Conservation (phyloP, 495 filamentous ascomycete genomes). For the Parmelia sp. region DNA sequence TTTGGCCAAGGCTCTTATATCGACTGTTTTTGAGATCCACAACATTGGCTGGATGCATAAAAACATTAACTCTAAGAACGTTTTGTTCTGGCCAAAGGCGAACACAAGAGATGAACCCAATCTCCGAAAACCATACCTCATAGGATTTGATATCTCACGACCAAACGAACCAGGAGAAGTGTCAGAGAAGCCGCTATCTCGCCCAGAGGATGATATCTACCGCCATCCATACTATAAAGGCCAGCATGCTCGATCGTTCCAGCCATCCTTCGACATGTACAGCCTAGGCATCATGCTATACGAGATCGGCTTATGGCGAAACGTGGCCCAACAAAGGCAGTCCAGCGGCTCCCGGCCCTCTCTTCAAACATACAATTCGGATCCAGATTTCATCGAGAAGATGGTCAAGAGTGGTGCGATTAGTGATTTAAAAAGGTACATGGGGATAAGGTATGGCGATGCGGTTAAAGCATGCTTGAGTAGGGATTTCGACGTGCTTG, state of each 20-base stretch:
- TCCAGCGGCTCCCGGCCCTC: background rate
- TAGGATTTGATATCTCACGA: conserved; percentile 33
- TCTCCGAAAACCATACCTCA: conserved; percentile 26
- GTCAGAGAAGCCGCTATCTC: conserved; percentile 23
- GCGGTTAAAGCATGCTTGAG: too few relatives aligned
- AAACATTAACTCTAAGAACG: conserved; percentile 32
- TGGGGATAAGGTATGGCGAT: background rate
- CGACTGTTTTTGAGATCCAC: conserved; percentile 32
- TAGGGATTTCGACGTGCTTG: too few relatives aligned
- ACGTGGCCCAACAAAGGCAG: background rate
- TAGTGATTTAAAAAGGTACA: background rate
- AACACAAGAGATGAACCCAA: conserved; percentile 7
- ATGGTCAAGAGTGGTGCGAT: background rate
- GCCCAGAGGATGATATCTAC: conserved; percentile 32
- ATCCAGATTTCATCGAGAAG: background rate
- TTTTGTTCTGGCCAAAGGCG: conserved; percentile 31
- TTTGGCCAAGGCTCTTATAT: conserved; percentile 25
- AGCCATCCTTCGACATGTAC: conserved; percentile 32
- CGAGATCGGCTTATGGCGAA: conserved; percentile 31
- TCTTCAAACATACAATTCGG: background rate
- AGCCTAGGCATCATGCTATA: conserved; percentile 30
- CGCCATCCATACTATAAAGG: conserved; percentile 31
- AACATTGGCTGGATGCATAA: conserved; percentile 39
- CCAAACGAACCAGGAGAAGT: conserved; percentile 21
- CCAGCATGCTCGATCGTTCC: conserved; percentile 14